Base-by-base conservation (phyloP, 2,329 filamentous ascomycete genomes). In the Fusarium stilboides region DNA sequence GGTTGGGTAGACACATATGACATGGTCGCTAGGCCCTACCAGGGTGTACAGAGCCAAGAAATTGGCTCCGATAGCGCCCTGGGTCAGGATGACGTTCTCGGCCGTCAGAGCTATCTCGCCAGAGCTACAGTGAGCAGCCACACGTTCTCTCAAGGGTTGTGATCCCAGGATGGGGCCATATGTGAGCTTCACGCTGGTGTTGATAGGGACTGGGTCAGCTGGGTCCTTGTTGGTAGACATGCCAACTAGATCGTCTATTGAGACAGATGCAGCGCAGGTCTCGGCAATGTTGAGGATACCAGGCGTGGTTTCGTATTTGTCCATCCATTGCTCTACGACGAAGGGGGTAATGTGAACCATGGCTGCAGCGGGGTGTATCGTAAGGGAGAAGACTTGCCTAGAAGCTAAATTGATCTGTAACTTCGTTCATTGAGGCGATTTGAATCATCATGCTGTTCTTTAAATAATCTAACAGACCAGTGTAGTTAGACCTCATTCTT, bases 1-100 rank as follows among this genome's bases (percentile, higher is more conserved):
- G 0, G 93, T 94, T 12, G 94, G 94, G 76, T 94, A 93, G 58
- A 96, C 92, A 74, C 92, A 96, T 58, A 97, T 87, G 46, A 95
- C 91, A 83, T 97, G 94, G 75, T 97, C 93, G 1, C 89, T 92
- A 0, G 89, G 87, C 0, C 88, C 87, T 3, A 95, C 77, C 10
- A 96, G 82, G 1, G 90, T 84, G 77, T 95, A 94, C 8, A 96
- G 85, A 3, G 90, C 81, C 17, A 96, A 80, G 72, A 94, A 93
- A 74, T 97, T 97, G 14, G 93, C 94, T 4, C 88, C 86, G 47
- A 97, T 97, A 13, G 93, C 93, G 8, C 94, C 94, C 22, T 91
- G 88, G 0, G 92, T 93, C 60, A 95, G 89, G 49, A 97, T 79
- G 36, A 97, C 85, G 70, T 92, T 89, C 15, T 93, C 88, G 1